Evolutionary conservation across 2,329 filamentous ascomycete genomes (phyloP).

Genomic region (Xylaria arbuscula): DNA sequence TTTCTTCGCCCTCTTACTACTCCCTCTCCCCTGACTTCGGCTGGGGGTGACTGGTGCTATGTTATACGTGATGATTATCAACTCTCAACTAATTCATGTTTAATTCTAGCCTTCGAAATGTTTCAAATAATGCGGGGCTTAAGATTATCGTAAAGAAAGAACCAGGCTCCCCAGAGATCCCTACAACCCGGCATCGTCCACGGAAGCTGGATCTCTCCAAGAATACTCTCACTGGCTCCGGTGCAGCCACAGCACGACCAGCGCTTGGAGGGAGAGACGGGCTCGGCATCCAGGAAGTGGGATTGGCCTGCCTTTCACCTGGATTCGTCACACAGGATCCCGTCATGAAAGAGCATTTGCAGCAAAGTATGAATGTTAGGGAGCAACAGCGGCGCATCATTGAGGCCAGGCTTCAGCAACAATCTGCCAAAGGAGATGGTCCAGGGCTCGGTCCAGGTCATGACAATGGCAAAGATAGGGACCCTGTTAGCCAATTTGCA

Average conservation of each 20-base stretch:
- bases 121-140: slow-evolving; percentile 62
- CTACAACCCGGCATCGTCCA: slow-evolving; percentile 78
- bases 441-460: slow-evolving; percentile 70
- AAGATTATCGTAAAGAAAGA: slow-evolving; percentile 98
- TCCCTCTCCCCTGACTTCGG: slow-evolving; percentile 10
- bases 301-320: slow-evolving; percentile 91
- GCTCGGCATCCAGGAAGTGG: slow-evolving; percentile 89
- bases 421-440: slow-evolving; percentile 82
- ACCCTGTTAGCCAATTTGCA: slow-evolving; percentile 60
- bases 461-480: slow-evolving; percentile 65
- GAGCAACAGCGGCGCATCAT: slow-evolving; percentile 97
- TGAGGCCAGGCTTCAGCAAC: slow-evolving; percentile 88
- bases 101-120: slow-evolving; percentile 58
- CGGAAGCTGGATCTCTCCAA: slow-evolving; percentile 82
- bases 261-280: slow-evolving; percentile 82
- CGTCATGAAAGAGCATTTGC: slow-evolving; percentile 94
- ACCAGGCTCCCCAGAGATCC: slow-evolving; percentile 84
- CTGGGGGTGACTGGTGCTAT: background rate
- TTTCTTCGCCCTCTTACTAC: slow-evolving; percentile 34
- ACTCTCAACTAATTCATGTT: slow-evolving; percentile 45
- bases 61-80: slow-evolving; percentile 4
- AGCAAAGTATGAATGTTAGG: slow-evolving; percentile 90
- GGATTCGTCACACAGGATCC: slow-evolving; percentile 97
- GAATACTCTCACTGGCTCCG: slow-evolving; percentile 62
- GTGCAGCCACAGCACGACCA: slow-evolving; percentile 73